Percentiles rank a stretch among this genome's conserved stretches.
Evolutionary conservation across 148 eudicot species (phyloP).

Genomic region (Persicaria maculosa): DNA sequence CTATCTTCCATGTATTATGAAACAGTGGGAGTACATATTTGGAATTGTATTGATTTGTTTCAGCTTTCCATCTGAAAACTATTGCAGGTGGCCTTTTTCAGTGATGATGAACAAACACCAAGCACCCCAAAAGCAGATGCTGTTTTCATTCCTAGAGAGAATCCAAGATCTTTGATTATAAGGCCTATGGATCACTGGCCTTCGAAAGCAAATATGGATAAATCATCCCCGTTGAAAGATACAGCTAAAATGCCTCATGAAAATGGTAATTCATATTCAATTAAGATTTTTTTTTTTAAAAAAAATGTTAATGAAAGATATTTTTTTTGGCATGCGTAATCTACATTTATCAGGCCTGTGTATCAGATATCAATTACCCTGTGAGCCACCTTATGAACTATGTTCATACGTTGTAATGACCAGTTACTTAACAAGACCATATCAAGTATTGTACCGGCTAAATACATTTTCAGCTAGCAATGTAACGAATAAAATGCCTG

Average conservation of each 20-base stretch:
- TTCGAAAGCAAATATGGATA: slow-evolving; percentile 15
- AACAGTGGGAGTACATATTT: too few relatives aligned
- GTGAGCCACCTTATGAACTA: too few relatives aligned
- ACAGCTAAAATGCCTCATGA: slow-evolving; percentile 27
- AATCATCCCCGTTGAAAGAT: slow-evolving; percentile 37
- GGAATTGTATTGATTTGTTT: background rate
- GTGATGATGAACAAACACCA: slow-evolving; percentile 76
- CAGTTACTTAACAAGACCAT: too few relatives aligned
- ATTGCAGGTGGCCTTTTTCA: slow-evolving; percentile 73
- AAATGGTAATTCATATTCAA: slow-evolving; percentile 45
- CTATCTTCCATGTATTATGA: too few relatives aligned
- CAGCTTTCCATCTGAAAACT: background rate
- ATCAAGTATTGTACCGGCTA: too few relatives aligned
- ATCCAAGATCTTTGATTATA: slow-evolving; percentile 85
- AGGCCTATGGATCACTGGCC: slow-evolving; percentile 84
- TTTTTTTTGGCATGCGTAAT: too few relatives aligned
- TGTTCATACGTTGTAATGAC: too few relatives aligned
- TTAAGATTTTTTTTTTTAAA: background rate
- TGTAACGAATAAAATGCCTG: too few relatives aligned
- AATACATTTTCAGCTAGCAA: too few relatives aligned
- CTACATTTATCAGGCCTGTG: too few relatives aligned
- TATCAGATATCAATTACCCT: too few relatives aligned
- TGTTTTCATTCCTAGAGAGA: slow-evolving; percentile 85
- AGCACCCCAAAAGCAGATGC: slow-evolving; percentile 91
- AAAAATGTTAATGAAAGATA: background rate